Base-by-base conservation (phyloP, 78 protist species). In the Trichosphaerium sp. region DNA sequence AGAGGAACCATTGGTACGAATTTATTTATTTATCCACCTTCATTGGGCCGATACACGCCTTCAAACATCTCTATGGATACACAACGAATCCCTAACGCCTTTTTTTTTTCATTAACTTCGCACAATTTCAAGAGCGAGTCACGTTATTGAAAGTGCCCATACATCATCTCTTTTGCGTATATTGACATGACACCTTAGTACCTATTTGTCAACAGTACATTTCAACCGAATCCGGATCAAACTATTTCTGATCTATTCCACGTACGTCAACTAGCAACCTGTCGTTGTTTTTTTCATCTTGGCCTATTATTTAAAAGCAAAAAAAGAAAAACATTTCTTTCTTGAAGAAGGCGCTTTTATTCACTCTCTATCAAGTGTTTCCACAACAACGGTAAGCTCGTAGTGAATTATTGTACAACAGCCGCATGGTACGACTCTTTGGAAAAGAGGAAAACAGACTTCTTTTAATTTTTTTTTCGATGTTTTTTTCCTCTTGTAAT, bases 211-310 rank as follows among this genome's bases (percentile, higher is more conserved):
- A 69, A 69, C 51, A 63, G 58, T 41, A 65, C 75, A 55, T 69
- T 69, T n/a, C 4, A 5, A 49, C 75, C 75, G 8, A 31, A 63
- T 0, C 75, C 75, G 14, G 75, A 69, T 23, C 68, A 69, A 31
- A 41, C 47, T 15, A 65, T 69, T 31, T n/a, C 37, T 4, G 58
- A 69, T 29, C 64, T 69, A 40, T 69, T 39, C 21, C 57, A 67
- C 49, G 73, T 67, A 37, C 2, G 40, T 25, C 10, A 14, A 10
- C 3, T 44, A 1, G 25, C 1, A 8, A 21, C 10, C 7, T 42
- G 15, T 5, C 8, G 10, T 11, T 8, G 26, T 54, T 54, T 54
- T 5, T 8, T 54, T 54, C 2, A 44, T 8, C 42, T 8, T 47
- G 1, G 51, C 48, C 11, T 4, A 23, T 47, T 4, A 55, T 10